These are phyloP conservation scores for Holtermannia corniformis DNA, from an alignment of 768 basidiomycete species.

Conservation along the genomic window DNA sequence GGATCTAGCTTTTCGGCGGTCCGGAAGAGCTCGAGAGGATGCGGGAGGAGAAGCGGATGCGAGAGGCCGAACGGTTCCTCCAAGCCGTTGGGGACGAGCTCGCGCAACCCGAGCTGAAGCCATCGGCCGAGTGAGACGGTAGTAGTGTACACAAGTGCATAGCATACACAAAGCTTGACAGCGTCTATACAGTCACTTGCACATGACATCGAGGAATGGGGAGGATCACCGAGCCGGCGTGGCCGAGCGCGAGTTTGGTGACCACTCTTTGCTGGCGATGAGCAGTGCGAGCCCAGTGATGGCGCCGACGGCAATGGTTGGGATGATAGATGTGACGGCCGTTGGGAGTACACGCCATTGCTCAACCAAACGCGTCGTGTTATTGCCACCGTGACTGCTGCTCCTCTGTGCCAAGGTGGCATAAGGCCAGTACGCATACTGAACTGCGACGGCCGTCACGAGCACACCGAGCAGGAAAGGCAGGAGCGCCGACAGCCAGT, in stretches of 20 bases:
- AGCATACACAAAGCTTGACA: too few relatives aligned
- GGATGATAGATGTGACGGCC: too few relatives aligned
- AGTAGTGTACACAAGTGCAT: too few relatives aligned
- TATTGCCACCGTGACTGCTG: background rate
- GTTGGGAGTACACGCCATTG: background rate
- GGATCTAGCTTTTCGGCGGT: constrained; percentile 20
- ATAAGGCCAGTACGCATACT: background rate
- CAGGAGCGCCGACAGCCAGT: background rate
- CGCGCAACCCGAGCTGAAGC: background rate
- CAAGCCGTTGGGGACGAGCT: constrained; percentile 17
- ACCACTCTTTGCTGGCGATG: too few relatives aligned
- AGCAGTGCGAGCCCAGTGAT: too few relatives aligned
- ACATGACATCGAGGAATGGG: too few relatives aligned
- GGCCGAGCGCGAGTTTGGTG: too few relatives aligned
- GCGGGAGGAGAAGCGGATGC: constrained; percentile 16
- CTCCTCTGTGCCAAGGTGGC: too few relatives aligned
- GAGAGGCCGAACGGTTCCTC: constrained; percentile 27
- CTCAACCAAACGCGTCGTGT: background rate
- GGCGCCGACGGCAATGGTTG: too few relatives aligned
- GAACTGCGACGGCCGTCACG: background rate
- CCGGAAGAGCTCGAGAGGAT: constrained; percentile 20
- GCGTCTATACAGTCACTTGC: too few relatives aligned
- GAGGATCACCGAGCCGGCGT: too few relatives aligned
- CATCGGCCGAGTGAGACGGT: background rate
- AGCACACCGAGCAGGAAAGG: background rate